Evolutionary conservation across 441 rosid genomes (phyloP).

Genomic region (Aquilaria agallochum): DNA sequence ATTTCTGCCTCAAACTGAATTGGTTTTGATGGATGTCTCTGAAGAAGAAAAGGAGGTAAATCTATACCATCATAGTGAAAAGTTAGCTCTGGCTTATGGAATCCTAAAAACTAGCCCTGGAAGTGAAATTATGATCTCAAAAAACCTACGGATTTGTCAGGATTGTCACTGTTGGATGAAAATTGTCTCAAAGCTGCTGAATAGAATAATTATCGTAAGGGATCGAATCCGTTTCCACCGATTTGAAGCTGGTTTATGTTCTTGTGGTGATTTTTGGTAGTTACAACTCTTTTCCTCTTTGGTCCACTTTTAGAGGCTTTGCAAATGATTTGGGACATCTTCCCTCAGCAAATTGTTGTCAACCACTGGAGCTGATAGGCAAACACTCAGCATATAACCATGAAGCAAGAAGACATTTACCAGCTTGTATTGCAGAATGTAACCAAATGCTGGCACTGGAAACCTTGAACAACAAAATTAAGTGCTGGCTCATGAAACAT

Average conservation of each 20-base stretch:
- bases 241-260: constrained; percentile 77
- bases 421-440: too few species aligned
- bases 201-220: constrained; percentile 61
- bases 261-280: constrained; percentile 82
- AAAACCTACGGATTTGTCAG: constrained; percentile 67
- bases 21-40: constrained; percentile 84
- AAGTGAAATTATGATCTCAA: constrained; percentile 57
- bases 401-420: too few species aligned
- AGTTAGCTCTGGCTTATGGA: constrained; percentile 72
- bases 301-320: too few species aligned
- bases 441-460: too few species aligned
- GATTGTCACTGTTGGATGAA: constrained; percentile 85
- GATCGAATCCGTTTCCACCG: constrained; percentile 81
- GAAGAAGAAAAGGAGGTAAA: constrained; percentile 86
- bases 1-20: constrained; percentile 52
- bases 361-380: background rate
- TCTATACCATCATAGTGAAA: constrained; percentile 68
- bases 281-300: background rate
- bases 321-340: too few species aligned
- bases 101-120: constrained; percentile 66
- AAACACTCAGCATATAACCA: too few species aligned
- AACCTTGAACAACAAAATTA: too few species aligned
- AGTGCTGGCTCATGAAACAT: too few species aligned
- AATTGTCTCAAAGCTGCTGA: constrained; percentile 53
- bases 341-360: background rate